Percentiles rank a stretch among this genome's conserved stretches.
phyloP scores from a whole-genome alignment of 2,329 filamentous ascomycete species.

The Plectosphaerella plurivora region DNA sequence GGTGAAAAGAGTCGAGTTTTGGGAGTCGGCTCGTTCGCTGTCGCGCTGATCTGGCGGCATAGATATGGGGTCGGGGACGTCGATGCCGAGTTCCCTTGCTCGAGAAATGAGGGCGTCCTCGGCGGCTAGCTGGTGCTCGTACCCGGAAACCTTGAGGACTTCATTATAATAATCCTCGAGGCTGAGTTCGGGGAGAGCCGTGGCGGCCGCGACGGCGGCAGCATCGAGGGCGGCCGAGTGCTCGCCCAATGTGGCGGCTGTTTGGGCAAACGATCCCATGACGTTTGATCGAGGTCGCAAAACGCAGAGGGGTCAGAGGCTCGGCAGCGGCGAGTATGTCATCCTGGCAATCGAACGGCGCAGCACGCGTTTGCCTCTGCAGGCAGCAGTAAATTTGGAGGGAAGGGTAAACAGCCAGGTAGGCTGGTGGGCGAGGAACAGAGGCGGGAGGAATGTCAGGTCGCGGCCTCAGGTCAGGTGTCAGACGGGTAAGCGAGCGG shows the following conservation, averaged over 20 bases:
- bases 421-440: neutral
- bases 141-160: constrained; percentile 29
- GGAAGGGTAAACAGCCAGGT: neutral
- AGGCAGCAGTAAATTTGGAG: too few species aligned
- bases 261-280: constrained; percentile 2
- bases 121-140: constrained; percentile 31
- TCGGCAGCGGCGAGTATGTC: neutral
- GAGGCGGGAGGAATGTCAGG: neutral
- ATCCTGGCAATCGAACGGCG: neutral
- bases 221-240: constrained; percentile 4
- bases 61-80: constrained; percentile 10
- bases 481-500: neutral
- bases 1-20: constrained; percentile 31
- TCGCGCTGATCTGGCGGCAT: constrained; percentile 26
- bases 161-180: constrained; percentile 32
- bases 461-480: neutral
- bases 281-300: neutral
- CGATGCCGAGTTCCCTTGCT: constrained; percentile 30
- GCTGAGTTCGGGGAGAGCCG: constrained; percentile 27
- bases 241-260: constrained; percentile 7
- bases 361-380: too few species aligned
- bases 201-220: neutral
- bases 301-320: neutral
- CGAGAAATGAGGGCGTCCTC: constrained; percentile 29
- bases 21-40: constrained; percentile 35